Conservation (phyloP, 345 rosid species). For the Arabidopsis arenosa region DNA sequence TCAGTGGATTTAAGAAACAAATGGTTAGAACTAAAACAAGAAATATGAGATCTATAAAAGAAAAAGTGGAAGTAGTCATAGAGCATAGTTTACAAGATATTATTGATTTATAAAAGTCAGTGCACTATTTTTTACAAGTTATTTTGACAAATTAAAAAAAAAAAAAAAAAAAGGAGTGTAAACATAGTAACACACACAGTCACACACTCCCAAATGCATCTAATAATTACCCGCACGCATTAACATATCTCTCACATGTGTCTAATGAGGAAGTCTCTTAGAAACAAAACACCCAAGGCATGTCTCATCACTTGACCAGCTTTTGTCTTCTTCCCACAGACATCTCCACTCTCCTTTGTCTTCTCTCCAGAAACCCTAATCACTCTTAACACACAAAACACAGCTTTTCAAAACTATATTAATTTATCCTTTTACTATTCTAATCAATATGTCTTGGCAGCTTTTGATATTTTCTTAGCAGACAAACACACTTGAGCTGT, state of each 20-base stretch:
- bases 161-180: not conserved
- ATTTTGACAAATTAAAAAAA: too few species aligned
- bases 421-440: not conserved
- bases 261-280: slow-evolving; percentile 1
- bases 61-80: too few species aligned
- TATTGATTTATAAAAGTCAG: too few species aligned
- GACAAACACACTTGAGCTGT: slow-evolving; percentile 51
- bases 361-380: slow-evolving; percentile 28
- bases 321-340: slow-evolving; percentile 38
- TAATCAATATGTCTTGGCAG: slow-evolving; percentile 47
- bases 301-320: slow-evolving; percentile 38
- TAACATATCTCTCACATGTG: not conserved
- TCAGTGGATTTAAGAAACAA: too few species aligned
- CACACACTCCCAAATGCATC: slow-evolving; percentile 3
- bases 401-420: not conserved
- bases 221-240: slow-evolving; percentile 34
- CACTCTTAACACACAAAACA: not conserved
- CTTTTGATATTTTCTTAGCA: slow-evolving; percentile 67
- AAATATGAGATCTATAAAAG: too few species aligned
- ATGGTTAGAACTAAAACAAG: too few species aligned
- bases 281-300: slow-evolving; percentile 23
- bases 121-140: too few species aligned
- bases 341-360: slow-evolving; percentile 38
- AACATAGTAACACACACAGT: not conserved
- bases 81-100: too few species aligned